Evolutionary conservation across 2,329 filamentous ascomycete species (phyloP).

Genomic region (Cucurbitaria berberidis): DNA sequence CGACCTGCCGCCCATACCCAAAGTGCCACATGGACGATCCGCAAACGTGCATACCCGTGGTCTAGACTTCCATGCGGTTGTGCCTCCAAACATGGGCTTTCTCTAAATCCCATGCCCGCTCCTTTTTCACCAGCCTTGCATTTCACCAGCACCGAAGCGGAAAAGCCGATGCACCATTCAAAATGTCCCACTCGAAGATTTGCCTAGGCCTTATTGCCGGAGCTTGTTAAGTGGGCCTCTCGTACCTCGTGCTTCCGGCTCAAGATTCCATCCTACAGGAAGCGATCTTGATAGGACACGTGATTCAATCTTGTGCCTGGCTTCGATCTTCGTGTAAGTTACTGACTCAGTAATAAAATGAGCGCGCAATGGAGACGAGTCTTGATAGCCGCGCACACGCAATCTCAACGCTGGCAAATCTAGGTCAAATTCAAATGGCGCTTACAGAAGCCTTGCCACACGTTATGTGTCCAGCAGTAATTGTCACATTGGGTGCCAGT

Average conservation of each 20-base stretch:
- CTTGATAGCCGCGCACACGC: not conserved
- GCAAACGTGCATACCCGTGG: not conserved
- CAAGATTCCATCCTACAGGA: not conserved
- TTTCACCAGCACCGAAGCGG: not conserved
- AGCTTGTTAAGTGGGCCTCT: not conserved
- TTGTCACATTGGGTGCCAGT: not conserved
- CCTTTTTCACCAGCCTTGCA: not conserved
- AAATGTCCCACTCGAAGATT: too few relatives aligned
- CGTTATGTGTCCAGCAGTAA: too few relatives aligned
- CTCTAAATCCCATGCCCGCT: not conserved
- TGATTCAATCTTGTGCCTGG: not conserved
- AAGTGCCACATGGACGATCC: not conserved
- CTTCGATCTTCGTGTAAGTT: not conserved
- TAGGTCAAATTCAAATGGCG: not conserved
- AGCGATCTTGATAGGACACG: not conserved
- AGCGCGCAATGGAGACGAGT: not conserved
- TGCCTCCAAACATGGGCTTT: not conserved
- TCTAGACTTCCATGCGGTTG: not conserved
- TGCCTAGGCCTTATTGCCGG: too few relatives aligned
- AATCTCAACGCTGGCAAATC: not conserved
- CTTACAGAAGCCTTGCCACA: not conserved
- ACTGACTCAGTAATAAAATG: not conserved
- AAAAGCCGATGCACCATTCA: not conserved
- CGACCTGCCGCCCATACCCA: not conserved
- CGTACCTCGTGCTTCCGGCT: not conserved